Percentiles rank a stretch among this genome's conserved stretches.
These are phyloP conservation scores for Lentinula boryana DNA, from an alignment of 768 basidiomycete genomes.

Conservation along the genomic window DNA sequence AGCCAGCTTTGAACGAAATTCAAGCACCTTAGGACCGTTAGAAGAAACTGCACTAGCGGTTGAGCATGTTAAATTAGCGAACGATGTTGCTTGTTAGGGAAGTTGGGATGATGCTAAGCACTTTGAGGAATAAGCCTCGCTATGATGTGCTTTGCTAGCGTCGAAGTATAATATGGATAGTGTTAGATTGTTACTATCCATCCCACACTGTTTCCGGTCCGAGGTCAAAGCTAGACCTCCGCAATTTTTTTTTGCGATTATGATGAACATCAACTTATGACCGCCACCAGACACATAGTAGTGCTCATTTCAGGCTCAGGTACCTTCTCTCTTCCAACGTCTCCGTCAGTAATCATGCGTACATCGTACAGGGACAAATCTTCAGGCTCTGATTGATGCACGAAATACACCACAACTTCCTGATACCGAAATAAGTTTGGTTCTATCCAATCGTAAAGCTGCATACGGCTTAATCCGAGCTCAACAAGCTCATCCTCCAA, in stretches of 20 bases:
- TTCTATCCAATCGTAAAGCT: conserved; percentile 88
- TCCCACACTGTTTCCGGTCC: not conserved
- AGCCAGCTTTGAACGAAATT: conserved; percentile 23
- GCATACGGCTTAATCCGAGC: conserved; percentile 90
- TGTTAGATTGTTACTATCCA: no score
- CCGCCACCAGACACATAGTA: conserved; percentile 23
- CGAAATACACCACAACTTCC: conserved; percentile 70
- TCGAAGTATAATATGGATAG: no score
- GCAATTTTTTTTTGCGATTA: not conserved
- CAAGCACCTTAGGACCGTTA: conserved; percentile 35
- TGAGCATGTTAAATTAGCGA: conserved; percentile 31
- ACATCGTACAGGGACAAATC: conserved; percentile 70
- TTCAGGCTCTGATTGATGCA: conserved; percentile 94
- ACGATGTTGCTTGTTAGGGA: conserved; percentile 40
- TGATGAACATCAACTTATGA: not conserved
- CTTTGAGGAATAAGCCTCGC: not conserved
- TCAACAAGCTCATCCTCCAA: conserved; percentile 58
- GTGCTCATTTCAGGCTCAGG: conserved; percentile 54
- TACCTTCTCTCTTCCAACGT: conserved; percentile 11
- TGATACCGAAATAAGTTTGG: conserved; percentile 64
- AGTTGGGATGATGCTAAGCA: conserved; percentile 34
- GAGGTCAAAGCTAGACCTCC: not conserved
- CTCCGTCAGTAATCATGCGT: not conserved
- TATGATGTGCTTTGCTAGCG: not conserved
- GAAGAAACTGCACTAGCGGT: conserved; percentile 25